A percentile compares a stretch with the other conserved stretches of the same genome.
phyloP scores from a whole-genome alignment of 768 basidiomycete genomes.

The Tylopilus subfusipes region DNA sequence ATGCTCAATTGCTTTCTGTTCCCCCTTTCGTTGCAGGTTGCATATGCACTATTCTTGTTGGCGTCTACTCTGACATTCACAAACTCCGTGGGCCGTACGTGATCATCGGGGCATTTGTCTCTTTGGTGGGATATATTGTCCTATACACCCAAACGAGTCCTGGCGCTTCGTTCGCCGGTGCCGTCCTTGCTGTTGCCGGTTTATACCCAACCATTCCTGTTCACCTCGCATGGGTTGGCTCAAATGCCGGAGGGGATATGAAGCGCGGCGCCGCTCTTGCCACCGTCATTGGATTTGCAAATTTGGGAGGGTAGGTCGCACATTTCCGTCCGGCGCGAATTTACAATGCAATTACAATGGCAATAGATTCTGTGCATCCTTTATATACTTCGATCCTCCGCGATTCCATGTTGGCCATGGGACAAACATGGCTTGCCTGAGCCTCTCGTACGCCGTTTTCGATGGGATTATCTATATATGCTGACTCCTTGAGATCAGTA shows the following conservation, averaged over 20 bases:
- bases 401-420: slow-evolving; percentile 38
- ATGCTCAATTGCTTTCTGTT: slow-evolving; percentile 46
- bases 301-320: slow-evolving; percentile 46
- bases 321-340: slow-evolving; percentile 10
- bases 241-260: slow-evolving; percentile 53
- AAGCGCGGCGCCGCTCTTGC: slow-evolving; percentile 49
- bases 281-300: slow-evolving; percentile 50
- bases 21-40: slow-evolving; percentile 49
- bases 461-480: slow-evolving; percentile 18
- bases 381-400: slow-evolving; percentile 38
- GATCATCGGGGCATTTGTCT: slow-evolving; percentile 38
- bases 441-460: slow-evolving; percentile 17
- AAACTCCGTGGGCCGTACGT: slow-evolving; percentile 48
- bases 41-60: slow-evolving; percentile 39
- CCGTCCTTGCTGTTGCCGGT: slow-evolving; percentile 48
- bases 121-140: slow-evolving; percentile 52
- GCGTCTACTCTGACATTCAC: slow-evolving; percentile 41
- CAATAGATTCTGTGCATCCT: slow-evolving; percentile 39
- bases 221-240: slow-evolving; percentile 50
- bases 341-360: not conserved
- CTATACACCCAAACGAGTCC: slow-evolving; percentile 34
- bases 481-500: slow-evolving; percentile 33
- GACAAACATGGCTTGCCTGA: slow-evolving; percentile 33
- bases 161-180: slow-evolving; percentile 39
- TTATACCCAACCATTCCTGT: slow-evolving; percentile 49